phyloP scores from a whole-genome alignment of 495 filamentous ascomycete species.

The Xylaria cubensis region DNA sequence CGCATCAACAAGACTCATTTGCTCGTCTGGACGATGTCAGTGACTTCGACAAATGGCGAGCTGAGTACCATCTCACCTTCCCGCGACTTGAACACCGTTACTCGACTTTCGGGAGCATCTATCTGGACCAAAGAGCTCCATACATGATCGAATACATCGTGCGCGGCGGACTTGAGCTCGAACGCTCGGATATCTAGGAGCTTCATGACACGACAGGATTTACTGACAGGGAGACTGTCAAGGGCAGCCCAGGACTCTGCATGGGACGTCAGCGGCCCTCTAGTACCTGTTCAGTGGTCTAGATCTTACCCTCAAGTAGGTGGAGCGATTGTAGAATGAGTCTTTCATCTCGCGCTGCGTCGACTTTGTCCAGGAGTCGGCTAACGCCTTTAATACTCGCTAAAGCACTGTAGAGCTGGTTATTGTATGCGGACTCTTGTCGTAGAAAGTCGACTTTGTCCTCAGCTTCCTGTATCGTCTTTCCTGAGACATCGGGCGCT shows the following conservation, averaged over 20 bases:
- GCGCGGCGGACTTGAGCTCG: slow-evolving; percentile 62
- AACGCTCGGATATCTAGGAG: slow-evolving; percentile 56
- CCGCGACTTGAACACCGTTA: slow-evolving; percentile 55
- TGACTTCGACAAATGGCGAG: not conserved
- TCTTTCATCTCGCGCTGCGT: slow-evolving; percentile 53
- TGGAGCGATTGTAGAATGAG: slow-evolving; percentile 58
- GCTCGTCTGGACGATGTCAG: slow-evolving; percentile 50
- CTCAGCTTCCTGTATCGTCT: slow-evolving; percentile 67
- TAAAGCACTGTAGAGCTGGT: slow-evolving; percentile 67
- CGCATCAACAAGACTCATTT: slow-evolving; percentile 54
- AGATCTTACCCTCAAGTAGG: slow-evolving; percentile 55
- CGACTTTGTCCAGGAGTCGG: slow-evolving; percentile 58
- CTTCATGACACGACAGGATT: slow-evolving; percentile 55
- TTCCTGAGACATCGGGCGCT: slow-evolving; percentile 63
- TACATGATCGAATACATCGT: slow-evolving; percentile 63
- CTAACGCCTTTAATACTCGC: slow-evolving; percentile 63
- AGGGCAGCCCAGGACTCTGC: slow-evolving; percentile 56
- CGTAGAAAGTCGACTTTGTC: slow-evolving; percentile 73
- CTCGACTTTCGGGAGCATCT: slow-evolving; percentile 53
- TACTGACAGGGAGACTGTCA: slow-evolving; percentile 51
- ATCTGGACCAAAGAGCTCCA: slow-evolving; percentile 64
- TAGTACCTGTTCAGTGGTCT: slow-evolving; percentile 7
- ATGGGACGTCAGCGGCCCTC: slow-evolving; percentile 15
- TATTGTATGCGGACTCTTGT: slow-evolving; percentile 78
- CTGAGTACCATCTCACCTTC: slow-evolving; percentile 54